Evolutionary conservation across 768 basidiomycete genomes (phyloP), one percentile per base, ranked within the genome.

Genomic region (Phanerodontia chrysosporium): DNA sequence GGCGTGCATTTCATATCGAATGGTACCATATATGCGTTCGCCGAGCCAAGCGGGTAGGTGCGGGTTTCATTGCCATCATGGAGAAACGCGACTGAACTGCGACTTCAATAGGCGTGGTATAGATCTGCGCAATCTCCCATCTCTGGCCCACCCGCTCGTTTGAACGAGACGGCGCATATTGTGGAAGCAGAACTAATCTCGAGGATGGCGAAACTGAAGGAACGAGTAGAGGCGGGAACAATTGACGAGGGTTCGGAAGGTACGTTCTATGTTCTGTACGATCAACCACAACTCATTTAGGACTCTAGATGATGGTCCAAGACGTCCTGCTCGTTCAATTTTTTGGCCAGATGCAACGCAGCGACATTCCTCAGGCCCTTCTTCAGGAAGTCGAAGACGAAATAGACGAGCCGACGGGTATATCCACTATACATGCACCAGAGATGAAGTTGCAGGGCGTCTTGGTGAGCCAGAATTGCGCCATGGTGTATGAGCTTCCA

Each of bases 381-480:
- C 86, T 93, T 82, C 73, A 76, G 29, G 89, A 90, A 49, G 71
- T 90, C 1, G 91, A 93, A 68, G 79, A 81, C 28, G 91, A 93
- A 67, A 76, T 87, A 12, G 83, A 87, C 59, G 80, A 79, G 22
- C 91, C 91, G 8, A 89, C 89, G 0, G 91, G 91, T 1, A 78
- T 84, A 59, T 77, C 80, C 67, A 90, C 87, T 0, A 75, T 81
- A 8, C 67, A 70, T 2, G 70, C 81, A 0, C 88, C 89, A 2
- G 81, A 79, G 32, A 69, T 90, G 55, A 75, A 75, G 2, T 66
- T 92, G 45, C 82, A 80, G 52, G 89, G 84, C 9, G 74, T 95
- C 7, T 68, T 93, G 0, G 66, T 95, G 49, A 95, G 93, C 69
- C 83, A 82, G 65, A 83, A 90, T 60, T 96, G 94, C 67, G 94